These are phyloP conservation scores for Irpex lacteus DNA, from an alignment of 1,284 basidiomycete genomes.

Conservation along the genomic window DNA sequence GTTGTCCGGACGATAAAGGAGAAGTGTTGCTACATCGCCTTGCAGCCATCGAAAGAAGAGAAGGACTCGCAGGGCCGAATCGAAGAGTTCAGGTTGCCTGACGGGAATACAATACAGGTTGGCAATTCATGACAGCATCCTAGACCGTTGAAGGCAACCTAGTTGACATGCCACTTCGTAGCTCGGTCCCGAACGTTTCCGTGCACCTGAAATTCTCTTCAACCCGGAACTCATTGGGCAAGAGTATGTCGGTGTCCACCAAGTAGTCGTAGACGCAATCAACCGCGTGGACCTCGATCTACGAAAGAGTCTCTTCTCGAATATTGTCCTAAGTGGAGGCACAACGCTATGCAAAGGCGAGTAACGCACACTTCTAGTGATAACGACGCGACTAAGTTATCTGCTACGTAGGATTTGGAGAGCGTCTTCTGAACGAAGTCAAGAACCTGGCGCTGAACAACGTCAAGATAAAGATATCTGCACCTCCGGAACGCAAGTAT, in stretches of 20 bases:
- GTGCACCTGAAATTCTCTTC: constrained; percentile 97
- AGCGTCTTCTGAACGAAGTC: constrained; percentile 91
- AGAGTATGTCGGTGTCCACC: constrained; percentile 96
- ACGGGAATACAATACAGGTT: constrained; percentile 92
- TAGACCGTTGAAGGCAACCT: not conserved
- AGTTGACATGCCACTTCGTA: constrained; percentile 30
- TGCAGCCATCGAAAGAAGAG: constrained; percentile 92
- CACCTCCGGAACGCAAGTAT: constrained; percentile 99
- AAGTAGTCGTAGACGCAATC: constrained; percentile 90
- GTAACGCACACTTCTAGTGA: constrained; percentile 17
- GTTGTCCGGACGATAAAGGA: constrained; percentile 98
- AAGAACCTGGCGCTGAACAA: constrained; percentile 97
- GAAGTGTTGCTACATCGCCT: constrained; percentile 93
- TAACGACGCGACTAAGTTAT: not conserved
- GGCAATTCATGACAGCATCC: constrained; percentile 19
- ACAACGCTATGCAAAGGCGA: constrained; percentile 91
- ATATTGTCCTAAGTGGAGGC: constrained; percentile 95
- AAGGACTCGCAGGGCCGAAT: constrained; percentile 78
- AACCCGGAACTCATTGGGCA: constrained; percentile 96
- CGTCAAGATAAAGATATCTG: constrained; percentile 98
- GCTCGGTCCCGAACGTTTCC: constrained; percentile 94
- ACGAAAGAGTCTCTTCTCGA: constrained; percentile 92
- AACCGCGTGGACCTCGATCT: constrained; percentile 87
- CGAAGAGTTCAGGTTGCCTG: constrained; percentile 94
- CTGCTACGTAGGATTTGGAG: constrained; percentile 79